phyloP scores from a whole-genome alignment of 164 flowering plant genomes.

The Dillenia turbinata region DNA sequence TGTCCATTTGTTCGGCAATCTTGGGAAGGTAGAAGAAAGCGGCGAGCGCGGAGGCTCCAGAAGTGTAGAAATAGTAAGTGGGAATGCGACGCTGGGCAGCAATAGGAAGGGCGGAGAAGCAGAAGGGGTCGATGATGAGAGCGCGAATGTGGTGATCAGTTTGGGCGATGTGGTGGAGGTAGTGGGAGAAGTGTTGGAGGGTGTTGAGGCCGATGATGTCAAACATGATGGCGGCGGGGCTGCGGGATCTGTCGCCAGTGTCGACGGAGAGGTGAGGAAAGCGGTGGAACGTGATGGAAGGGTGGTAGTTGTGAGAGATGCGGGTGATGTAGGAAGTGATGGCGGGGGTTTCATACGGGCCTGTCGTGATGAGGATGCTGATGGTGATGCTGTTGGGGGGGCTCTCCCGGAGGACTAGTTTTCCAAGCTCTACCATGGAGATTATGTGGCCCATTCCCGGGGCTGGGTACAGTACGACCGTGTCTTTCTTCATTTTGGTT shows the following conservation, averaged over 20 bases:
- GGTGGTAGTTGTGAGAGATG: constrained; percentile 24
- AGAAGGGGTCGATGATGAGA: constrained; percentile 41
- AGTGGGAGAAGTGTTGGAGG: constrained; percentile 15
- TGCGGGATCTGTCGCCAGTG: constrained; percentile 6
- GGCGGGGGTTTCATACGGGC: constrained; percentile 25
- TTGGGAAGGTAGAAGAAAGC: constrained; percentile 24
- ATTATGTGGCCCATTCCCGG: constrained; percentile 33
- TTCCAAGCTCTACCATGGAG: constrained; percentile 49
- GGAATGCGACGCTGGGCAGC: constrained; percentile 32
- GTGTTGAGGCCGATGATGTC: constrained; percentile 26
- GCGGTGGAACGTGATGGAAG: constrained; percentile 37
- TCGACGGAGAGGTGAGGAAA: constrained; percentile 20
- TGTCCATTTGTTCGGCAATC: constrained; percentile 12
- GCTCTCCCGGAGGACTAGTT: constrained; percentile 30
- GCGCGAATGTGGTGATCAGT: constrained; percentile 15
- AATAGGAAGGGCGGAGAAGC: constrained; percentile 15
- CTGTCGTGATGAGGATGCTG: constrained; percentile 28
- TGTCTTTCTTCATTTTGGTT: not conserved
- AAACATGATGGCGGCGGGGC: constrained; percentile 13
- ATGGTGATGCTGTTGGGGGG: constrained; percentile 22
- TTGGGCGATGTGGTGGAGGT: constrained; percentile 28
- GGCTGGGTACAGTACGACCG: constrained; percentile 31
- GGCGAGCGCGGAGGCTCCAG: constrained; percentile 22
- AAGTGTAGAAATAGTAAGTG: constrained; percentile 33
- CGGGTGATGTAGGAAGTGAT: constrained; percentile 30